Conservation (phyloP, 345 rosid genomes). For the Corymbia maculata region DNA sequence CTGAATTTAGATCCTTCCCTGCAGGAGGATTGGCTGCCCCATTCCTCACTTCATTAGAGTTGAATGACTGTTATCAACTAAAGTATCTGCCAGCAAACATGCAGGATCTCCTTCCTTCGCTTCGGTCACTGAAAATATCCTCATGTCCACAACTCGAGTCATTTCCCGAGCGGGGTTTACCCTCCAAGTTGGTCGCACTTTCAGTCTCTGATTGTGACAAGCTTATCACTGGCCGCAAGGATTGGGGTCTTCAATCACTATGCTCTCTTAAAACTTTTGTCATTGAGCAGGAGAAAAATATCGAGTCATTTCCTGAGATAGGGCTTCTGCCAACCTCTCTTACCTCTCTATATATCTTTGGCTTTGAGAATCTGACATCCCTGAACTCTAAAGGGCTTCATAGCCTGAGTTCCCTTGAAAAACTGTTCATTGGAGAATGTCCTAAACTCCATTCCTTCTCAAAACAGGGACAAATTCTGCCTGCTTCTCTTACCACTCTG, state of each 20-base stretch:
- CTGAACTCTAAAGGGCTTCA: background rate
- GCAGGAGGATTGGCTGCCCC: background rate
- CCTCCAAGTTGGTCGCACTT: background rate
- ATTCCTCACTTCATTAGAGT: background rate
- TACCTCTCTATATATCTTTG: background rate
- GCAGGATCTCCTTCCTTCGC: background rate
- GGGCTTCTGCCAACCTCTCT: background rate
- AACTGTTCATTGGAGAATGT: background rate
- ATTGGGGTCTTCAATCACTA: background rate
- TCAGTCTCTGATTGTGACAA: background rate
- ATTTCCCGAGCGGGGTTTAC: background rate
- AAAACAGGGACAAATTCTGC: background rate
- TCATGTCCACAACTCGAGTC: background rate
- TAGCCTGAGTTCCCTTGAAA: background rate
- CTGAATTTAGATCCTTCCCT: background rate
- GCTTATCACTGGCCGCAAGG: background rate
- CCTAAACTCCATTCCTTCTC: background rate
- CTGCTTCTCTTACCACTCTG: background rate
- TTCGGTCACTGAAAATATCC: background rate
- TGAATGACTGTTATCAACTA: background rate
- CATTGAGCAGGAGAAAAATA: background rate
- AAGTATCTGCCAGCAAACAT: constrained; percentile 1
- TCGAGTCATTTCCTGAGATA: background rate
- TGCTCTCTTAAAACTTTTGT: background rate
- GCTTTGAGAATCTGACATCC: background rate